phyloP scores from a whole-genome alignment of 2,329 filamentous ascomycete genomes.

The Fusarium dimerum region DNA sequence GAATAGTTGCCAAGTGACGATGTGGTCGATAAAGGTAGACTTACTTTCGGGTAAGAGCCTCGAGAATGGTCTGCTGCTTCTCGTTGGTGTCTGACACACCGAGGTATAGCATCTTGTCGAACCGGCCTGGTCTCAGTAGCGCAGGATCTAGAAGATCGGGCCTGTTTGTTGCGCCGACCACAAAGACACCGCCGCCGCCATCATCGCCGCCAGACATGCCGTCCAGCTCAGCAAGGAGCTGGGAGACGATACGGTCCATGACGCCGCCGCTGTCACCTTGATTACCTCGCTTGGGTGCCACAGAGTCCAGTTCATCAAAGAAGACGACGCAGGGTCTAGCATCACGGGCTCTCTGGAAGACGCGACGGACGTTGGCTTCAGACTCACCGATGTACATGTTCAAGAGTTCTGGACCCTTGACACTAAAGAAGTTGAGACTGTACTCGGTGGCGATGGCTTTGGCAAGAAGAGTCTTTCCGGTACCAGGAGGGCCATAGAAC shows the following conservation, averaged over 20 bases:
- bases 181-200: slow-evolving; percentile 78
- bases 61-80: slow-evolving; percentile 91
- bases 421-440: slow-evolving; percentile 90
- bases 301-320: slow-evolving; percentile 90
- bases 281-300: slow-evolving; percentile 94
- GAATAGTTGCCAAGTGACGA: not conserved
- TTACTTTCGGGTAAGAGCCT: slow-evolving; percentile 91
- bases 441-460: slow-evolving; percentile 95
- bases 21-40: slow-evolving; percentile 35
- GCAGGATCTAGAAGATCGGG: slow-evolving; percentile 92
- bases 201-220: slow-evolving; percentile 96
- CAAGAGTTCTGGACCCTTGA: slow-evolving; percentile 87
- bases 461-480: slow-evolving; percentile 87
- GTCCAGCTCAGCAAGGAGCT: slow-evolving; percentile 91
- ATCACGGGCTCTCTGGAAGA: slow-evolving; percentile 85
- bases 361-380: slow-evolving; percentile 85
- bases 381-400: slow-evolving; percentile 98
- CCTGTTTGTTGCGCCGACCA: slow-evolving; percentile 93
- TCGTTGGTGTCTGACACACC: slow-evolving; percentile 96
- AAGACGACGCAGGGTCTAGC: slow-evolving; percentile 88
- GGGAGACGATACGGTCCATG: slow-evolving; percentile 96
- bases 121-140: slow-evolving; percentile 82
- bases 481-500: slow-evolving; percentile 89
- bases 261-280: slow-evolving; percentile 96
- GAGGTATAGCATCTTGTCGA: slow-evolving; percentile 98